Conservation (phyloP, 2,329 filamentous ascomycete genomes). For the Mollisia scopiformis region DNA sequence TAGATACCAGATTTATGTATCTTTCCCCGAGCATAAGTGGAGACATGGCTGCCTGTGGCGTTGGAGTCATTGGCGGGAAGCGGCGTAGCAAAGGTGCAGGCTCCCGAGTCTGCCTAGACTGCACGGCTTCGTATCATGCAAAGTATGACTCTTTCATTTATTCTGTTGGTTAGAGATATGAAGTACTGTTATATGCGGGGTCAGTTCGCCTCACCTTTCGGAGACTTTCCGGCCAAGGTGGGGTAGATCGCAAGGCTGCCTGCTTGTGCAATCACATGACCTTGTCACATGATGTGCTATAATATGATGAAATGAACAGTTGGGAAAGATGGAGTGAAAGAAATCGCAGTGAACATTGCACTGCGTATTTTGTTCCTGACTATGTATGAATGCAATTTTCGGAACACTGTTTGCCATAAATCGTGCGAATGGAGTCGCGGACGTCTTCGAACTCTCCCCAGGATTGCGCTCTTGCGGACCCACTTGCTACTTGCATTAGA, state of each 20-base stretch:
- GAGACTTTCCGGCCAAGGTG: background rate
- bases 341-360: no score
- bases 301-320: background rate
- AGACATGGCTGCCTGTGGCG: background rate
- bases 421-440: no score
- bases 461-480: no score
- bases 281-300: background rate
- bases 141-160: background rate
- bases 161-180: background rate
- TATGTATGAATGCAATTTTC: no score
- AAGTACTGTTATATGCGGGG: background rate
- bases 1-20: background rate
- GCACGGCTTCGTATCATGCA: background rate
- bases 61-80: conserved; percentile 1
- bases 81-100: conserved; percentile 3
- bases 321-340: background rate
- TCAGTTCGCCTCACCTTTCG: background rate
- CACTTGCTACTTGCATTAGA: no score
- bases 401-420: no score
- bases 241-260: background rate
- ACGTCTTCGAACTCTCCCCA: no score
- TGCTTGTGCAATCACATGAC: background rate
- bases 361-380: no score
- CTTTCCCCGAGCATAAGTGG: background rate
- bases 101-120: conserved; percentile 8